Percentiles rank a stretch among this genome's conserved stretches.
Evolutionary conservation across 2,329 filamentous ascomycete genomes (phyloP).

Genomic region (Leptographium galeiforme): DNA sequence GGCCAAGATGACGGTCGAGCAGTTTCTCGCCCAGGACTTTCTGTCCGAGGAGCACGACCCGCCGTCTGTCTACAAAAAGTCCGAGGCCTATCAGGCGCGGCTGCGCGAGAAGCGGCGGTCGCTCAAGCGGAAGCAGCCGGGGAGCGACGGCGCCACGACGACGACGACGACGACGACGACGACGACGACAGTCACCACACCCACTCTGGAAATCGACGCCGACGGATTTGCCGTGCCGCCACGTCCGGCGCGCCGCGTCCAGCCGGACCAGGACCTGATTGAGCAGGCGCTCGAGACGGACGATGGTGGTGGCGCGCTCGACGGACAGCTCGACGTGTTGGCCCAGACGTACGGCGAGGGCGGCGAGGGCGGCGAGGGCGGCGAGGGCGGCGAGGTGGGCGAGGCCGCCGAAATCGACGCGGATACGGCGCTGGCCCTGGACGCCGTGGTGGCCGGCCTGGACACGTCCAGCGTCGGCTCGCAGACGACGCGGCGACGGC

Average conservation of each 20-base stretch:
- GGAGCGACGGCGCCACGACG: neutral
- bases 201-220: constrained; percentile 28
- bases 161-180: neutral
- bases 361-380: neutral
- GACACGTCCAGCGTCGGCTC: no score
- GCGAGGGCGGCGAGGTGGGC: neutral
- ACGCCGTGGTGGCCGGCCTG: no score
- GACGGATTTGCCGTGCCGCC: constrained; percentile 57
- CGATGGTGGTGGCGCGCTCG: constrained; percentile 5
- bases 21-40: constrained; percentile 55
- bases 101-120: constrained; percentile 30
- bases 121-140: constrained; percentile 30
- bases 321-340: constrained; percentile 24
- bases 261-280: constrained; percentile 3
- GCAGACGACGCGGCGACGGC: neutral
- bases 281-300: constrained; percentile 8
- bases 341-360: constrained; percentile 31
- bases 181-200: neutral
- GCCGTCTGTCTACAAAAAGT: constrained; percentile 63
- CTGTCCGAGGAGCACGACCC: constrained; percentile 51
- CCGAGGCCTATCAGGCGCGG: constrained; percentile 43
- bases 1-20: constrained; percentile 72
- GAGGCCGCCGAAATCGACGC: neutral
- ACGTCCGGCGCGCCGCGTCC: no score
- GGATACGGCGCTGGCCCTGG: no score